Conservation (phyloP, 768 basidiomycete genomes). For the Nidularia pulvinata region DNA sequence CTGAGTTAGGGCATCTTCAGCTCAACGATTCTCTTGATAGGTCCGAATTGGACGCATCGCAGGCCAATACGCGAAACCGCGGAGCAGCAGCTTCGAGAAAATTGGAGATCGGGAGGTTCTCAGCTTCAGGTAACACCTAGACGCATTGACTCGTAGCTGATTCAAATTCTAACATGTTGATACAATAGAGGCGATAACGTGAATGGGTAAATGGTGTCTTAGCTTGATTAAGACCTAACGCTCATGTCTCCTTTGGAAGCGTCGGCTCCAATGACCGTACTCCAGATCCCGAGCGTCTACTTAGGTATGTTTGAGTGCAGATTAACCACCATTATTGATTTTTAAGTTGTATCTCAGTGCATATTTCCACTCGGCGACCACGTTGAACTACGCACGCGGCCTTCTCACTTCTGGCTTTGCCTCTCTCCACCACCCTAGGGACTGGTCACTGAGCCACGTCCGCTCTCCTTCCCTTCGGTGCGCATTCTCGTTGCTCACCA, state of each 20-base stretch:
- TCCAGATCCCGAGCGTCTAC: conserved; percentile 88
- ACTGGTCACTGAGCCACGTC: conserved; percentile 94
- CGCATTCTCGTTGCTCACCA: conserved; percentile 9
- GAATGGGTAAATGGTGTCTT: conserved; percentile 67
- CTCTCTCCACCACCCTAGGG: conserved; percentile 85
- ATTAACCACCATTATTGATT: background rate
- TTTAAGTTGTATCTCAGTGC: conserved; percentile 48
- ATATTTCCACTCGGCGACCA: conserved; percentile 95
- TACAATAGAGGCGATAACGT: conserved; percentile 88
- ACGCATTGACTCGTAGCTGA: too few relatives aligned
- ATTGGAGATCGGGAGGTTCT: conserved; percentile 75
- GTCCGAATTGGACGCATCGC: conserved; percentile 90
- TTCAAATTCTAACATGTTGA: conserved; percentile 1
- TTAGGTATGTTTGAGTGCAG: conserved; percentile 50
- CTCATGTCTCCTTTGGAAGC: conserved; percentile 27
- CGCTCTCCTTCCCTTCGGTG: conserved; percentile 77
- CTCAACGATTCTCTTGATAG: conserved; percentile 26
- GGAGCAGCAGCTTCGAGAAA: conserved; percentile 81
- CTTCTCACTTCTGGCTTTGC: conserved; percentile 93
- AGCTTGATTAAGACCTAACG: background rate
- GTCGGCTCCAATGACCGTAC: conserved; percentile 76
- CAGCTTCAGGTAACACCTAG: conserved; percentile 70
- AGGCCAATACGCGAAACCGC: conserved; percentile 95
- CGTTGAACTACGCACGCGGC: conserved; percentile 91
- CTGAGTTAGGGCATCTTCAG: background rate